phyloP scores from a whole-genome alignment of 371 early-diverging fungal species.

The Mucor indicus region DNA sequence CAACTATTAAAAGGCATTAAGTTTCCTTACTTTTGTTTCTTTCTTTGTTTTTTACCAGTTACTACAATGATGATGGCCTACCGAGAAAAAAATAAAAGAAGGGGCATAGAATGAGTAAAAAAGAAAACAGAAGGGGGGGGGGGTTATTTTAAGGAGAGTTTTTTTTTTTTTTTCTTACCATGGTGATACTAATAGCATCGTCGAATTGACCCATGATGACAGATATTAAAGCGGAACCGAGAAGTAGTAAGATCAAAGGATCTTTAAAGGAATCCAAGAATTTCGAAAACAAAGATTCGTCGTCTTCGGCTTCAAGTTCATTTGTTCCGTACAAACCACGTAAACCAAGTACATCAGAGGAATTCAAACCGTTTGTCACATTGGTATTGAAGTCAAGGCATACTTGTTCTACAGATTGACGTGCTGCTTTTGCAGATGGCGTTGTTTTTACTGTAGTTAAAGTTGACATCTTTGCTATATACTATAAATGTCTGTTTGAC shows the following conservation, averaged over 20 bases:
- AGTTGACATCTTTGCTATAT: conserved; percentile 9
- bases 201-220: conserved; percentile 85
- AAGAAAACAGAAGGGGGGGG: background rate
- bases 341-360: conserved; percentile 51
- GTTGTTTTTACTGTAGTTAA: conserved; percentile 15
- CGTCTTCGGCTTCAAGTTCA: conserved; percentile 46
- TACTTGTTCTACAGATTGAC: conserved; percentile 55
- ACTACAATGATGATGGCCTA: conserved; percentile 87
- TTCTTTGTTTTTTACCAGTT: conserved; percentile 55
- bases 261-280: conserved; percentile 43
- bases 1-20: conserved; percentile 50
- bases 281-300: conserved; percentile 40
- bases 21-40: background rate
- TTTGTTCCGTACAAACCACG: conserved; percentile 58
- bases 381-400: conserved; percentile 53
- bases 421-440: conserved; percentile 60
- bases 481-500: too few species aligned
- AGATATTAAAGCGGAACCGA: conserved; percentile 86
- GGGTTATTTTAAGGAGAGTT: background rate
- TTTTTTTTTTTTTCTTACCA: conserved; percentile 54
- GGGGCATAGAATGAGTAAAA: background rate
- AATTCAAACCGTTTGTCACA: conserved; percentile 45
- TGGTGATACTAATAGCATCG: conserved; percentile 91
- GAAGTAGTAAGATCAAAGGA: conserved; percentile 83
- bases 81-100: background rate